Base-by-base conservation (phyloP, 345 rosid species). In the Syzygium grande region DNA sequence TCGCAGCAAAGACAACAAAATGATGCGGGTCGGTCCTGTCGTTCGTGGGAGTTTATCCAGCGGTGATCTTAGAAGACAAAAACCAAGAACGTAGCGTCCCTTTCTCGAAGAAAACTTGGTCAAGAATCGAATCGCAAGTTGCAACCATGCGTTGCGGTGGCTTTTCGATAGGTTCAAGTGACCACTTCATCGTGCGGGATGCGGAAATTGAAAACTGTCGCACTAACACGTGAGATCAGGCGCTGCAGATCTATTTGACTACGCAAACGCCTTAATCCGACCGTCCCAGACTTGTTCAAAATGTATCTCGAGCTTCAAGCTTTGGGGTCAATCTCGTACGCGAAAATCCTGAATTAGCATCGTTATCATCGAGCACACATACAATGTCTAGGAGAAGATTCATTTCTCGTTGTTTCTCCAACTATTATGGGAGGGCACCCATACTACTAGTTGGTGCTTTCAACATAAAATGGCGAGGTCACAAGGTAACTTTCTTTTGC, bases 51-150 rank as follows among this genome's bases (percentile, higher is more conserved):
- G 79, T 17, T 34, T 68, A 34, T 34, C 46, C 79, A 17, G 19
- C 41, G 7, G 7, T 38, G 79, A 68, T 23, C 46, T 34, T 17
- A 34, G 79, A 30, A 68, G 11, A 68, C 12, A 17, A 17, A 55
- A 34, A 23, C 79, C 79, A 9, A 2, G 79, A 34, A 68, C 79
- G 79, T 17, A 0, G 79, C 38, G n/a, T n/a, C 46, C 79, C 46
- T 68, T 4, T 34, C 7, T 34, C 43, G 8, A 34, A 34, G 43
- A 1, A 34, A 9, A 21, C 23, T 68, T 0, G 30, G 78, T 65
- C 6, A 16, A 65, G 78, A 16, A 8, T 0, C 0, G 0, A 65
- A 16, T 17, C 8, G 0, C 1, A 68, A 68, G 46, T 59, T 2
- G 65, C 65, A 59, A 30, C 79, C 21, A 68, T 4, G 25, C 46